Conservation (phyloP, 176 grass and related monocot species). For the Lolium rigidum region DNA sequence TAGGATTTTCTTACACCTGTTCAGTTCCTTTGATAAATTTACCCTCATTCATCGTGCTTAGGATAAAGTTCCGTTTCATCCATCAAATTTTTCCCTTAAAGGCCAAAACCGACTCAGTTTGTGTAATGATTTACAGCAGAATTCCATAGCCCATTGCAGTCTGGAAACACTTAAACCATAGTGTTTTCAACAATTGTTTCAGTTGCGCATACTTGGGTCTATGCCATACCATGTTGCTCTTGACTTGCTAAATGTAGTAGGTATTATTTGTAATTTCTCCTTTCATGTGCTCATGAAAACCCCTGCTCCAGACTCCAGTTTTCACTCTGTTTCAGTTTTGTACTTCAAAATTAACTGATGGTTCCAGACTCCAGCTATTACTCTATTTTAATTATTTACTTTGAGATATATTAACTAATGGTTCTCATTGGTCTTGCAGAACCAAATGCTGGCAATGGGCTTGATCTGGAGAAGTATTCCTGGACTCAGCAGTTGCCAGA, state of each 20-base stretch:
- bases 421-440: slow-evolving; percentile 41
- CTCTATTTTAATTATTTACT: neutral
- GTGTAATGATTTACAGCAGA: neutral
- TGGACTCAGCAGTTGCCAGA: slow-evolving; percentile 95
- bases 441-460: slow-evolving; percentile 89
- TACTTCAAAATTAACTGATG: neutral
- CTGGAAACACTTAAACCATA: neutral
- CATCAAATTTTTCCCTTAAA: neutral
- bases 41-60: neutral
- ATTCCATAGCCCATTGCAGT: neutral
- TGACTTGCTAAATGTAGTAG: neutral
- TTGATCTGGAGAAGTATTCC: slow-evolving; percentile 97
- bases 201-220: neutral
- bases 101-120: neutral
- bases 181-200: neutral
- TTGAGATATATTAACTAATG: neutral
- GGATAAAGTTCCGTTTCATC: neutral
- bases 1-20: too few species aligned
- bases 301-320: too few species aligned
- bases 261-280: neutral
- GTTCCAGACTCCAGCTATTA: neutral
- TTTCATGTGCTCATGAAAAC: neutral
- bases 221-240: neutral
- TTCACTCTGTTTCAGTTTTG: neutral
- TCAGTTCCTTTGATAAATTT: too few species aligned